A percentile compares a stretch with the other conserved stretches of the same genome.
Conservation (phyloP, 192 early-diverging fungal species). For the Dissophora globulifera region DNA sequence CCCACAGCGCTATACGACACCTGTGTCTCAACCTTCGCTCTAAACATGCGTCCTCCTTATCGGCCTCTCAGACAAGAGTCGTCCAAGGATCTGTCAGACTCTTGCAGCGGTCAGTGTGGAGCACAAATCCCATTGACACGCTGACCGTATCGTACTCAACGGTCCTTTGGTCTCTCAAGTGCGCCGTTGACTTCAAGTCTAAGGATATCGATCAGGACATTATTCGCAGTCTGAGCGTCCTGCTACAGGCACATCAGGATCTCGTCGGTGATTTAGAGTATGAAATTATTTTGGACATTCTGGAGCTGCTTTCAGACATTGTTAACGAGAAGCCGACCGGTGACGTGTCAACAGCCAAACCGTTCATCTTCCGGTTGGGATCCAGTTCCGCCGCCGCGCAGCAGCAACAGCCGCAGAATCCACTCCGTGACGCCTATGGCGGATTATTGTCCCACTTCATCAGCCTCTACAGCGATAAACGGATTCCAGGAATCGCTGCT, state of each 20-base stretch:
- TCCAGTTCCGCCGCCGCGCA: neutral
- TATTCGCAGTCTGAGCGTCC: slow-evolving; percentile 20
- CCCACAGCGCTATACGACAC: slow-evolving; percentile 64
- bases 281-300: slow-evolving; percentile 61
- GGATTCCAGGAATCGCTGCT: slow-evolving; percentile 50
- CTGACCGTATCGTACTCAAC: slow-evolving; percentile 52
- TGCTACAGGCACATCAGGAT: slow-evolving; percentile 17
- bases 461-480: slow-evolving; percentile 20
- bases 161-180: slow-evolving; percentile 50
- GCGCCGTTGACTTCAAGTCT: slow-evolving; percentile 31
- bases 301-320: slow-evolving; percentile 24
- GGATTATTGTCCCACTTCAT: slow-evolving; percentile 43
- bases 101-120: slow-evolving; percentile 68
- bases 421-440: slow-evolving; percentile 39
- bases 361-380: slow-evolving; percentile 28
- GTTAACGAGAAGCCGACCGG: slow-evolving; percentile 14
- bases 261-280: slow-evolving; percentile 56
- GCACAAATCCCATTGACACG: slow-evolving; percentile 49
- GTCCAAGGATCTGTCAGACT: slow-evolving; percentile 68
- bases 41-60: slow-evolving; percentile 21
- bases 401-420: slow-evolving; percentile 7
- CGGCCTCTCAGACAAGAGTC: slow-evolving; percentile 20
- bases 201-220: slow-evolving; percentile 37
- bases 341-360: slow-evolving; percentile 7
- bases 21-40: slow-evolving; percentile 65